Evolutionary conservation across 2,329 filamentous ascomycete species (phyloP).

Genomic region (Coniochaeta prunicola): DNA sequence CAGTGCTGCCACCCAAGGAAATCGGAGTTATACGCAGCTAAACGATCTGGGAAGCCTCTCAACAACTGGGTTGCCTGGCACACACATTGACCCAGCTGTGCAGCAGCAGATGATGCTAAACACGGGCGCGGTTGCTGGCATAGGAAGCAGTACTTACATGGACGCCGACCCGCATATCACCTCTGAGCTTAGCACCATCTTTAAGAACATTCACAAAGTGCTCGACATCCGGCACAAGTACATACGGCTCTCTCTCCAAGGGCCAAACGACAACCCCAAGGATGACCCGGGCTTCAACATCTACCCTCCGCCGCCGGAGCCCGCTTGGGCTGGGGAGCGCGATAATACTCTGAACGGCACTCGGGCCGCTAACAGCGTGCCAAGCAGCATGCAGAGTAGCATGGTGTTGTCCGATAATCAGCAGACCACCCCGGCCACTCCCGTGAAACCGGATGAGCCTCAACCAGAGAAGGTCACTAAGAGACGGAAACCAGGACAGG

Average conservation of each 20-base stretch:
- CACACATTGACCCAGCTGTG: conserved; percentile 13
- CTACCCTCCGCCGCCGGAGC: conserved; percentile 86
- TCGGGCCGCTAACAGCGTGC: conserved; percentile 25
- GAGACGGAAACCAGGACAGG: conserved; percentile 75
- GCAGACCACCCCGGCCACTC: conserved; percentile 16
- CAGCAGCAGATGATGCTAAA: conserved; percentile 24
- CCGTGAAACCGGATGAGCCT: conserved; percentile 23
- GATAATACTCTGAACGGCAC: conserved; percentile 21
- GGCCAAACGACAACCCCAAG: conserved; percentile 77
- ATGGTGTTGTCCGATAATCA: conserved; percentile 27
- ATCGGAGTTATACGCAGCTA: conserved; percentile 8
- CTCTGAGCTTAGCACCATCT: conserved; percentile 77
- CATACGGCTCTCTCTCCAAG: conserved; percentile 76
- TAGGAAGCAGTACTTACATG: conserved; percentile 59
- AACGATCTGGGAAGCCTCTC: conserved; percentile 4
- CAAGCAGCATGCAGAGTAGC: conserved; percentile 41
- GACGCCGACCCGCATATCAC: conserved; percentile 74
- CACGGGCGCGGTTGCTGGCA: conserved; percentile 47
- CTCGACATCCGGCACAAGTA: conserved; percentile 85
- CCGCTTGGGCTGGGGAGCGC: conserved; percentile 67
- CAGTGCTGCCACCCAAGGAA: conserved; percentile 10
- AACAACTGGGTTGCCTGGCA: not conserved
- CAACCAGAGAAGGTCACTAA: conserved; percentile 41
- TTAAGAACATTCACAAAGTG: conserved; percentile 84
- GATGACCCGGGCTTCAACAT: conserved; percentile 78